A percentile compares a stretch with the other conserved stretches of the same genome.
phyloP scores from a whole-genome alignment of 768 basidiomycete genomes.

The Podaxis sp. region DNA sequence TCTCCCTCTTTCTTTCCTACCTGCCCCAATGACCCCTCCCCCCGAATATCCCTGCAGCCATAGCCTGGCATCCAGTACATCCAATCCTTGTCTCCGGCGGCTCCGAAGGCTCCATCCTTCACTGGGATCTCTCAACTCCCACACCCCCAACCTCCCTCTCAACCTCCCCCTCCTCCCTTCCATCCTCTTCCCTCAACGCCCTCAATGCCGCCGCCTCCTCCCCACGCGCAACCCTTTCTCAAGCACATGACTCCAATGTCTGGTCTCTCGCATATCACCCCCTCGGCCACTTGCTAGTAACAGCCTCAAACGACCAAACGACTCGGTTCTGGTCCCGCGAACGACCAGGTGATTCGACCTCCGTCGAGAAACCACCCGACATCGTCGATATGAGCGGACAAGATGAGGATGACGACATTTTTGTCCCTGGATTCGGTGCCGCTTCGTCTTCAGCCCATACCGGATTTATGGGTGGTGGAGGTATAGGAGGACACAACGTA shows the following conservation, averaged over 20 bases:
- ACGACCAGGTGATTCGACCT: conserved; percentile 76
- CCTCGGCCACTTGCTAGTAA: conserved; percentile 89
- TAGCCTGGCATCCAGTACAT: conserved; percentile 96
- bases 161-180: conserved; percentile 35
- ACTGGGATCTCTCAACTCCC: conserved; percentile 86
- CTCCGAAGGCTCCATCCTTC: conserved; percentile 88
- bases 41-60: conserved; percentile 42
- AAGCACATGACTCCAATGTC: conserved; percentile 97
- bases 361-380: conserved; percentile 81
- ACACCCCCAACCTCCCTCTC: background rate
- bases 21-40: background rate
- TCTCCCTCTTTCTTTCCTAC: background rate
- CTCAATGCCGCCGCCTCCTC: conserved; percentile 29
- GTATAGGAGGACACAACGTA: conserved; percentile 22
- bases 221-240: conserved; percentile 83
- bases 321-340: conserved; percentile 98
- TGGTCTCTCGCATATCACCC: conserved; percentile 97
- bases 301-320: conserved; percentile 96
- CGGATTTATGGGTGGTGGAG: conserved; percentile 27
- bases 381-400: conserved; percentile 49
- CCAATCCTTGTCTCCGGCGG: conserved; percentile 91
- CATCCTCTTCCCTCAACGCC: conserved; percentile 39
- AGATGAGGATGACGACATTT: conserved; percentile 67
- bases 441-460: conserved; percentile 27
- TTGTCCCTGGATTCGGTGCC: conserved; percentile 64